Conservation (phyloP, 805 yeast genomes). For the Tetrapisispora namnaoensis region DNA sequence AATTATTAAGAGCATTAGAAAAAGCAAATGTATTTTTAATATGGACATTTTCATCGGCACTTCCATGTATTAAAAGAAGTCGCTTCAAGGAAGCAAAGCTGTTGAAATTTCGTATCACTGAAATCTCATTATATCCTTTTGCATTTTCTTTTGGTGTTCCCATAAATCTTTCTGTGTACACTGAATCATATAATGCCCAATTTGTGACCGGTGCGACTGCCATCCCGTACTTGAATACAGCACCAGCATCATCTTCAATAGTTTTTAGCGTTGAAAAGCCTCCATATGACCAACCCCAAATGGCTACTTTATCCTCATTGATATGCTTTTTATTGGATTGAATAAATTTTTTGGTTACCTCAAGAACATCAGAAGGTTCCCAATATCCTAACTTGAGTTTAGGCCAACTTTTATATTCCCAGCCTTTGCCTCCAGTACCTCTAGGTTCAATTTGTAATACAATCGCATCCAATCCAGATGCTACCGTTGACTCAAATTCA, state of each 20-base stretch:
- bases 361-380: constrained; percentile 64
- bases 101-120: constrained; percentile 35
- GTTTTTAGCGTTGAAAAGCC: constrained; percentile 71
- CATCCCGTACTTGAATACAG: constrained; percentile 62
- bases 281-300: constrained; percentile 90
- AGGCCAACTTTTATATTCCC: constrained; percentile 54
- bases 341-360: constrained; percentile 43
- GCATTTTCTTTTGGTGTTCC: constrained; percentile 40
- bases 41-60: constrained; percentile 81
- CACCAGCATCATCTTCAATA: constrained; percentile 53
- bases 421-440: constrained; percentile 74
- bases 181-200: constrained; percentile 66
- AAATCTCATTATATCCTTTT: constrained; percentile 38
- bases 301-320: constrained; percentile 46
- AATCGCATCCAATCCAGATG: constrained; percentile 48
- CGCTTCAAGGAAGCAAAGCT: constrained; percentile 41
- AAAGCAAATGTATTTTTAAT: constrained; percentile 57
- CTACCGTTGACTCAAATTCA: constrained; percentile 50
- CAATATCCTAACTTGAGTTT: constrained; percentile 52
- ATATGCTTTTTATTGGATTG: constrained; percentile 33
- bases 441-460: constrained; percentile 67
- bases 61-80: constrained; percentile 69
- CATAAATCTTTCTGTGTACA: constrained; percentile 75
- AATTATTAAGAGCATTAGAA: constrained; percentile 46
- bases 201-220: constrained; percentile 82